A percentile compares a stretch with the other conserved stretches of the same genome.
Conservation (phyloP, 306 rosid genomes). For the Ochetophila trinervis region DNA sequence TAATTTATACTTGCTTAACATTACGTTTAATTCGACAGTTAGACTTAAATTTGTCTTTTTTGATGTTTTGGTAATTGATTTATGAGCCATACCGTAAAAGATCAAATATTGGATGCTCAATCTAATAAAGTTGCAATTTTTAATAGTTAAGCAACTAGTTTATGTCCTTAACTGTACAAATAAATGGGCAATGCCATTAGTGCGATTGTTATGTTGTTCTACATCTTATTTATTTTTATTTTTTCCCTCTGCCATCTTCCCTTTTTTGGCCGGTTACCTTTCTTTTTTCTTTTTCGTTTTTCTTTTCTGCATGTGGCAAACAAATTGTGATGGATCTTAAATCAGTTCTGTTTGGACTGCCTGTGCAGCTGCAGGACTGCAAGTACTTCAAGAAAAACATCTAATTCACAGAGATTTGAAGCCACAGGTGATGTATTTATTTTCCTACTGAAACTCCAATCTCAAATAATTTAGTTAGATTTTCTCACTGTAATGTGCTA, state of each 20-base stretch:
- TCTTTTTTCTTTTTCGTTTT: not conserved
- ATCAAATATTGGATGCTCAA: slow-evolving; percentile 2
- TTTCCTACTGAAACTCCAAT: not conserved
- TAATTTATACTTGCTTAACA: slow-evolving; percentile 24
- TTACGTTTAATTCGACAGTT: slow-evolving; percentile 6
- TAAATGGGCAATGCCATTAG: not conserved
- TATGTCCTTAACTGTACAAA: not conserved
- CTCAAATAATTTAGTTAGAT: slow-evolving; percentile 8
- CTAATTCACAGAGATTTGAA: slow-evolving; percentile 97
- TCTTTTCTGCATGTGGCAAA: slow-evolving; percentile 1
- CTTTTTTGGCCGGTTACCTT: not conserved
- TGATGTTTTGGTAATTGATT: slow-evolving; percentile 3
- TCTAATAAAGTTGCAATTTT: not conserved
- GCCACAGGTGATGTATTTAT: slow-evolving; percentile 66
- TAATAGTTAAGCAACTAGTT: not conserved
- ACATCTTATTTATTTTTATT: slow-evolving; percentile 2
- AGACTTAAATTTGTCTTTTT: slow-evolving; percentile 3
- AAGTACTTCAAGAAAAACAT: slow-evolving; percentile 81
- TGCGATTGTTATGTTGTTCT: slow-evolving; percentile 1
- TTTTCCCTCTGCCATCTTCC: not conserved
- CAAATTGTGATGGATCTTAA: not conserved
- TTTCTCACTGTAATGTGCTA: not conserved
- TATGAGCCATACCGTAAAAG: not conserved
- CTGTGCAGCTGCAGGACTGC: slow-evolving; percentile 75
- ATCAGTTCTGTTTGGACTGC: slow-evolving; percentile 28